Conservation (phyloP, 129 eudicot species). For the Oenanthe sinensis region DNA sequence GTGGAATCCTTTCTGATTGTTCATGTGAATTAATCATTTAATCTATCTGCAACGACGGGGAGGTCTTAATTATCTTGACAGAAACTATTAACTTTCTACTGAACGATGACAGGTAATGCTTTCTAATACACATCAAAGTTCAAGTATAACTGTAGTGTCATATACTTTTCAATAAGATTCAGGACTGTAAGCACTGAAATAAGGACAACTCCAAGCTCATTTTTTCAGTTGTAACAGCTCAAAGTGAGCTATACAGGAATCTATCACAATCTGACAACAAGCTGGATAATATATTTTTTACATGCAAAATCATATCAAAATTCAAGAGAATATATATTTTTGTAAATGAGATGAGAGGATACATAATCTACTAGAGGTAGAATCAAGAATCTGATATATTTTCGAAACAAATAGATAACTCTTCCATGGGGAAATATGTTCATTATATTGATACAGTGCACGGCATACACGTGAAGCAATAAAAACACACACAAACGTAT, state of each 20-base stretch:
- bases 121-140: neutral
- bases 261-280: neutral
- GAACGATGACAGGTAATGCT: neutral
- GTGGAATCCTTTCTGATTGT: neutral
- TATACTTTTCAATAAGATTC: neutral
- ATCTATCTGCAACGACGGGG: neutral
- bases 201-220: neutral
- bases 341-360: neutral
- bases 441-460: neutral
- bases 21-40: neutral
- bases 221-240: neutral
- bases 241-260: neutral
- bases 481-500: neutral
- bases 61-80: neutral
- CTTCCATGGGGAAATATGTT: neutral
- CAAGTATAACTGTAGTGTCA: neutral
- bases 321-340: neutral
- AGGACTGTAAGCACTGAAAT: neutral
- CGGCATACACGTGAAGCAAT: neutral
- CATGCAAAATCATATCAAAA: neutral
- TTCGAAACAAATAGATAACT: neutral
- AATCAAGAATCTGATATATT: neutral
- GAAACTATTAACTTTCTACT: neutral
- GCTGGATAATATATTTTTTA: neutral
- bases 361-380: neutral